phyloP scores from a whole-genome alignment of 805 yeast genomes.

The Saturnispora sanitii region DNA sequence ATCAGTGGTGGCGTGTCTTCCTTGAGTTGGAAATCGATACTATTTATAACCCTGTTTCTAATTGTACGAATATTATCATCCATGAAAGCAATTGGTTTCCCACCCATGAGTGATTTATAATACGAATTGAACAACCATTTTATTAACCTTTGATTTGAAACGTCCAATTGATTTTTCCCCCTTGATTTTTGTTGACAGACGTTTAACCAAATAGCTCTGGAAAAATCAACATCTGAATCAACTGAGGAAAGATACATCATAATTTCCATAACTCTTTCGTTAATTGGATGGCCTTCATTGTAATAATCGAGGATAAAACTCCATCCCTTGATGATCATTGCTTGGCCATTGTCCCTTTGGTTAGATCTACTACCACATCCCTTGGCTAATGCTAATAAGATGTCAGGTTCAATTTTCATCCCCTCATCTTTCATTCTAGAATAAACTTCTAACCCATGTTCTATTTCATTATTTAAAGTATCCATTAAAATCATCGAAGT shows the following conservation, averaged over 20 bases:
- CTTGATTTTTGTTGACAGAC: conserved; percentile 20
- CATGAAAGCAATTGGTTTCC: conserved; percentile 23
- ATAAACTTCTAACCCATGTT: conserved; percentile 66
- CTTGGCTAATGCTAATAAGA: conserved; percentile 49
- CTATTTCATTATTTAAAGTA: conserved; percentile 51
- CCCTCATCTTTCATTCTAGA: conserved; percentile 46
- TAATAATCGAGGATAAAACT: conserved; percentile 58
- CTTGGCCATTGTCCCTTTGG: conserved; percentile 14
- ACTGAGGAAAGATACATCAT: conserved; percentile 70
- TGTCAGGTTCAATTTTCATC: conserved; percentile 31
- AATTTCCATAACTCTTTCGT: conserved; percentile 43
- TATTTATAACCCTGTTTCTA: conserved; percentile 28
- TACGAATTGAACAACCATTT: conserved; percentile 38
- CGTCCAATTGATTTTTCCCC: conserved; percentile 11
- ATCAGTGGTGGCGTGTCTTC: conserved; percentile 68
- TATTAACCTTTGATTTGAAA: conserved; percentile 19
- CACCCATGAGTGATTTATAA: conserved; percentile 10
- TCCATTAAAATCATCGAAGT: conserved; percentile 62
- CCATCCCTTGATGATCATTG: conserved; percentile 60
- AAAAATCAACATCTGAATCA: conserved; percentile 67
- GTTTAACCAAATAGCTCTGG: conserved; percentile 52
- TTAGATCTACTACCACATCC: conserved; percentile 48
- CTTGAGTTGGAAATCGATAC: conserved; percentile 25
- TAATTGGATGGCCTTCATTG: conserved; percentile 27
- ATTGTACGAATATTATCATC: conserved; percentile 35